Percentiles rank a stretch among this genome's conserved stretches.
Conservation (phyloP, 345 rosid genomes). For the Syzygium aromaticum region DNA sequence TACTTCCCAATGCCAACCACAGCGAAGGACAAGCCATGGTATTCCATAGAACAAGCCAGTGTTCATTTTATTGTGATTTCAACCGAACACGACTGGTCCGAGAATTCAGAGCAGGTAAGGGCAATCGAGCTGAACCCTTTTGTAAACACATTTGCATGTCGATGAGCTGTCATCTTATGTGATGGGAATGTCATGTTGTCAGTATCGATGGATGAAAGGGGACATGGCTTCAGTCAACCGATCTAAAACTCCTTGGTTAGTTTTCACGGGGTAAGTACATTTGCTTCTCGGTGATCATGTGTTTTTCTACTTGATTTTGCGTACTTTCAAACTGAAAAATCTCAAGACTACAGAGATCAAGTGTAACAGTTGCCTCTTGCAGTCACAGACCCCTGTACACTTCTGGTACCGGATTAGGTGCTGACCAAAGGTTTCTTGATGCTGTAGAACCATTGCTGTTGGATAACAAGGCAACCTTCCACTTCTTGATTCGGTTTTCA, state of each 20-base stretch:
- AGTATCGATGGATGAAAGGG: constrained; percentile 50
- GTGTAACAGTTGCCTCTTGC: constrained; percentile 6
- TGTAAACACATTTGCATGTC: background rate
- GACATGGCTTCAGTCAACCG: constrained; percentile 53
- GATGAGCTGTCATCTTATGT: background rate
- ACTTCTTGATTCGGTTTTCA: background rate
- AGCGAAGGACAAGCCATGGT: constrained; percentile 68
- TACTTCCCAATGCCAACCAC: constrained; percentile 65
- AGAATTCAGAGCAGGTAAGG: constrained; percentile 47
- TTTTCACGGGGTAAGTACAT: constrained; percentile 42
- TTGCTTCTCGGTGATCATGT: background rate
- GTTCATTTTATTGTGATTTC: constrained; percentile 56
- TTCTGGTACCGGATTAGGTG: constrained; percentile 10
- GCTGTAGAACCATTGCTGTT: constrained; percentile 43
- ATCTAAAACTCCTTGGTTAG: constrained; percentile 53
- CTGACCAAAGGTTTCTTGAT: constrained; percentile 8
- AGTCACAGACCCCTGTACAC: constrained; percentile 69
- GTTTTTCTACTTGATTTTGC: background rate
- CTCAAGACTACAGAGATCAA: background rate
- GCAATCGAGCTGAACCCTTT: background rate
- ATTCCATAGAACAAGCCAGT: constrained; percentile 46
- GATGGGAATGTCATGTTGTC: background rate
- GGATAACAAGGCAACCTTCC: constrained; percentile 28
- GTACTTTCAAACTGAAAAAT: background rate
- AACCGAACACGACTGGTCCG: constrained; percentile 48